Evolutionary conservation across 352 stramenopile species (phyloP), one percentile per base, ranked within the genome.

Genomic region (Pilasporangium apinafurcum): DNA sequence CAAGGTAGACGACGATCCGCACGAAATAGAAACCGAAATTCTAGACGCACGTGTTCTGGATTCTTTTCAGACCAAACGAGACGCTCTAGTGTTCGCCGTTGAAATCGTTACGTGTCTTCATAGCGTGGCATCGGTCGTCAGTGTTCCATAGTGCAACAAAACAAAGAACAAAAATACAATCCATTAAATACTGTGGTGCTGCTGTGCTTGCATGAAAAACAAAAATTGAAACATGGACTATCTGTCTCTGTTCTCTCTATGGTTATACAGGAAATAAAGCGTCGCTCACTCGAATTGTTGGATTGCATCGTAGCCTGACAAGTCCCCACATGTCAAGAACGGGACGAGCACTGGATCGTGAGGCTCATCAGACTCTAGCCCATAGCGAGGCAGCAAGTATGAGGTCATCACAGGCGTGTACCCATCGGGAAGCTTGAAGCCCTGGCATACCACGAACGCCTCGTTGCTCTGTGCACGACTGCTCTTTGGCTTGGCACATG

Each of bases 381-480:
- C 74, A 39, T 89, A 90, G 37, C 58, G 58, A 26, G 77, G 68
- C 12, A 88, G 59, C 33, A 90, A 46, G 36, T 86, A 84, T 40
- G 76, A 89, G 28, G 78, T 88, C 83, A 96, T 96, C 34, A 91
- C 84, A 2, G 86, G 81, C 35, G 57, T 67, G 61, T 96, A 97
- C 8, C 62, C 66, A 5, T 68, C 39, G 0, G 90, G 84, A 12
- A 92, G 56, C 44, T 70, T 57, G 68, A 98, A 99, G 9, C 86
- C 79, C 50, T 97, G 86, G 61, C 94, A 98, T 14, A 99, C 95
- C 1, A 98, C 92, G 62, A 99, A 99, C 6, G 84, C 76, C 56
- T 99, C 96, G 53, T 98, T 96, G 48, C 84, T 97, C 24, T 89
- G 92, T 42, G 96, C 95, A 18, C 97, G 76, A 61, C 95, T 99